Evolutionary conservation across 2,329 filamentous ascomycete genomes (phyloP).

Genomic region (Cladosporium sphaerospermum): DNA sequence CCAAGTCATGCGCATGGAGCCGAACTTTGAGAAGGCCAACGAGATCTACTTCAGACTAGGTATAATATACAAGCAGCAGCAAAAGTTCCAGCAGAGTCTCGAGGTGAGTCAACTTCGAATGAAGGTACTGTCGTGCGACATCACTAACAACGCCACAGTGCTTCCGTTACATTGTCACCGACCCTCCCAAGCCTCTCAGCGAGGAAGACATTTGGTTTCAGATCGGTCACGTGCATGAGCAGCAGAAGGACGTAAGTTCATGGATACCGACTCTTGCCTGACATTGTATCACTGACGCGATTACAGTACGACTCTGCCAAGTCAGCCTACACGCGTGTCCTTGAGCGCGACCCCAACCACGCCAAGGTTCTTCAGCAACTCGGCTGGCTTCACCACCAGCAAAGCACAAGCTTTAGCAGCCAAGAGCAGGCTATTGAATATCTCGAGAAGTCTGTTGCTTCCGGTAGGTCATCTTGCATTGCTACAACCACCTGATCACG

Average conservation of each 20-base stretch:
- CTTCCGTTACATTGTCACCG: slow-evolving; percentile 95
- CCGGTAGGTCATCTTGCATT: slow-evolving; percentile 55
- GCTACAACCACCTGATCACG: neutral
- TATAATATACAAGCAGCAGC: slow-evolving; percentile 99
- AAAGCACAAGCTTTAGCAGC: slow-evolving; percentile 82
- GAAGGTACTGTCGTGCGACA: slow-evolving; percentile 11
- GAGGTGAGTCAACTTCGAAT: slow-evolving; percentile 54
- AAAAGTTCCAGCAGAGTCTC: slow-evolving; percentile 85
- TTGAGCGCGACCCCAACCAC: slow-evolving; percentile 91
- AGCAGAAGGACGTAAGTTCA: slow-evolving; percentile 86
- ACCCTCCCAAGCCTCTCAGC: slow-evolving; percentile 83
- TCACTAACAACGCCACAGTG: slow-evolving; percentile 54
- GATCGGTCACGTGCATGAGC: slow-evolving; percentile 96
- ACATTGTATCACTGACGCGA: slow-evolving; percentile 22
- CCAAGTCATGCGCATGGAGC: slow-evolving; percentile 97
- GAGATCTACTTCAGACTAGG: slow-evolving; percentile 97
- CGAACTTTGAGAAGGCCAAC: slow-evolving; percentile 95
- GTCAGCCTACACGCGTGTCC: slow-evolving; percentile 81
- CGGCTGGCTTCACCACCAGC: slow-evolving; percentile 95
- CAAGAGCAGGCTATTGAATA: slow-evolving; percentile 97
- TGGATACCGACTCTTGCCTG: neutral
- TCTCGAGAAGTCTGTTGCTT: slow-evolving; percentile 89
- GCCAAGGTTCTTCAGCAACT: slow-evolving; percentile 97
- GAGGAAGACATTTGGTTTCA: slow-evolving; percentile 99
- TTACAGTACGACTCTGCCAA: slow-evolving; percentile 85